Percentiles rank a stretch among this genome's conserved stretches.
Evolutionary conservation across 805 yeast species (phyloP).

Genomic region (Teunomyces cretensis): DNA sequence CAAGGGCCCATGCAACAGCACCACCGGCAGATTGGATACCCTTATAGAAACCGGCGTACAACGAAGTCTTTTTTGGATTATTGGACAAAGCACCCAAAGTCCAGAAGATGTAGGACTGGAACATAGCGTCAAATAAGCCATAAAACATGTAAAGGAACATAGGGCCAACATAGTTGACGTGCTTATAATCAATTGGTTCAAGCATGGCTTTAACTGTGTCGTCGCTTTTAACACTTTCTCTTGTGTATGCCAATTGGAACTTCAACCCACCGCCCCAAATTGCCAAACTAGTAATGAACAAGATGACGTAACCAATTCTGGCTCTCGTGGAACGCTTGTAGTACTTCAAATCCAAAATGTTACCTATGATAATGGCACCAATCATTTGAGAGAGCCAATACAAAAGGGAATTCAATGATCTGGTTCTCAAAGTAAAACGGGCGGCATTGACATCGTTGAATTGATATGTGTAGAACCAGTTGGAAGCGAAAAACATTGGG

Average conservation of each 20-base stretch:
- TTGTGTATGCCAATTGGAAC: constrained; percentile 43
- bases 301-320: constrained; percentile 41
- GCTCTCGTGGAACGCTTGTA: constrained; percentile 48
- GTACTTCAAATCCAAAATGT: constrained; percentile 43
- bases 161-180: constrained; percentile 52
- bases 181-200: constrained; percentile 45
- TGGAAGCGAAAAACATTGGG: constrained; percentile 64
- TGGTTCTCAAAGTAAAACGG: constrained; percentile 56
- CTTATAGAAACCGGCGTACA: constrained; percentile 63
- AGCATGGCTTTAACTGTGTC: constrained; percentile 10
- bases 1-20: constrained; percentile 60
- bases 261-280: constrained; percentile 62
- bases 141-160: constrained; percentile 63
- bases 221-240: constrained; percentile 29
- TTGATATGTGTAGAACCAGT: constrained; percentile 68
- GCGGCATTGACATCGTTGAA: constrained; percentile 58
- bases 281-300: constrained; percentile 41
- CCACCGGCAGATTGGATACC: constrained; percentile 65
- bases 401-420: constrained; percentile 59
- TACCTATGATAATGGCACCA: constrained; percentile 53
- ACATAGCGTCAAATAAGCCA: constrained; percentile 59
- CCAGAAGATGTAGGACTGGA: constrained; percentile 60
- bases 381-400: constrained; percentile 63
- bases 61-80: constrained; percentile 52
- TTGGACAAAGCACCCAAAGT: constrained; percentile 58